phyloP scores from a whole-genome alignment of 306 rosid genomes.

The Inga leiocalycina region DNA sequence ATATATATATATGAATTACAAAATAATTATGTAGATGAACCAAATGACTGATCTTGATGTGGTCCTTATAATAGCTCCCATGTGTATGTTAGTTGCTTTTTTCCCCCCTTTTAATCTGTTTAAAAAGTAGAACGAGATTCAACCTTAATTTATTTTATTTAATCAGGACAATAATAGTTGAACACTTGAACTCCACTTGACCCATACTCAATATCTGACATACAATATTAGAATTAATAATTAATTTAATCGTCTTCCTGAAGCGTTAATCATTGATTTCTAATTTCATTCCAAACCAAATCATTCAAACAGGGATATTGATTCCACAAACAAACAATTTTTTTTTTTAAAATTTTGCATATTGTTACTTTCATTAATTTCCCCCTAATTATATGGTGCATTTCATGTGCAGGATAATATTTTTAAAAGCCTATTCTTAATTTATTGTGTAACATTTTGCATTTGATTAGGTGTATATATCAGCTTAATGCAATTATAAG shows the following conservation, averaged over 20 bases:
- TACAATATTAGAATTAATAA: not conserved
- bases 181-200: slow-evolving; percentile 48
- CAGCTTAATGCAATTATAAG: slow-evolving; percentile 4
- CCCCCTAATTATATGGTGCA: slow-evolving; percentile 19
- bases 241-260: slow-evolving; percentile 12
- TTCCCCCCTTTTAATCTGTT: too few species aligned
- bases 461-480: slow-evolving; percentile 1
- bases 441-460: not conserved
- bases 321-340: slow-evolving; percentile 32
- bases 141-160: slow-evolving; percentile 34
- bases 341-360: slow-evolving; percentile 9
- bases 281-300: slow-evolving; percentile 20
- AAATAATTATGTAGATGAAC: slow-evolving; percentile 32
- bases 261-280: slow-evolving; percentile 40
- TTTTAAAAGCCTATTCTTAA: not conserved
- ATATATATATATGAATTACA: not conserved
- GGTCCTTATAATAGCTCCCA: slow-evolving; percentile 48
- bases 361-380: slow-evolving; percentile 6
- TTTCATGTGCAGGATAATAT: slow-evolving; percentile 41
- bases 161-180: slow-evolving; percentile 30
- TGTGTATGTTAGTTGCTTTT: slow-evolving; percentile 38
- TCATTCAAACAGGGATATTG: slow-evolving; percentile 48
- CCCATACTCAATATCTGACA: slow-evolving; percentile 28
- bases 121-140: slow-evolving; percentile 19
- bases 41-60: slow-evolving; percentile 44